Evolutionary conservation across 768 basidiomycete genomes (phyloP).

Genomic region (Clitopilus passeckerianus): DNA sequence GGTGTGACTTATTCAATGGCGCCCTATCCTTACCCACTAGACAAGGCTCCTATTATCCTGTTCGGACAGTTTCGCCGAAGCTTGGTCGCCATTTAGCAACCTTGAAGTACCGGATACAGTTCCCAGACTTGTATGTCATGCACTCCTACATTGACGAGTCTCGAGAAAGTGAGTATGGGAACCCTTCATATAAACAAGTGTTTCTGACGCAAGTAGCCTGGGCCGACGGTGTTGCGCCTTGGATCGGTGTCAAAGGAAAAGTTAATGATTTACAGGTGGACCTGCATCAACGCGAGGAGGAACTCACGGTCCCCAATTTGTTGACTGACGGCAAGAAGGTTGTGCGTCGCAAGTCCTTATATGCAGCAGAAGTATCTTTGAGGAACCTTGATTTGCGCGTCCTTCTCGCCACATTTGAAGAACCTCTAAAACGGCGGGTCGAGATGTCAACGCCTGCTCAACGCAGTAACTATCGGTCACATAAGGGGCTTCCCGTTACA

Average conservation of each 20-base stretch:
- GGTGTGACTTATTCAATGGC: constrained; percentile 86
- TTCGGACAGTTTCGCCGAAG: constrained; percentile 73
- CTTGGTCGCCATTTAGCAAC: constrained; percentile 87
- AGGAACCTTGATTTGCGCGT: constrained; percentile 74
- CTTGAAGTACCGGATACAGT: constrained; percentile 80
- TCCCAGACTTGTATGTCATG: constrained; percentile 77
- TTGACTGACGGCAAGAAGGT: constrained; percentile 53
- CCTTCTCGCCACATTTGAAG: constrained; percentile 71
- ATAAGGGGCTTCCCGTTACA: constrained; percentile 36
- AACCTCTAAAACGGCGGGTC: constrained; percentile 60
- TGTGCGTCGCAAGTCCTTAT: constrained; percentile 76
- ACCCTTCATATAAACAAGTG: not conserved
- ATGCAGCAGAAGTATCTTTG: constrained; percentile 80
- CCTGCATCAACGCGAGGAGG: constrained; percentile 89
- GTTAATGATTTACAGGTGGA: constrained; percentile 83
- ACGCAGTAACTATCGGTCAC: constrained; percentile 43
- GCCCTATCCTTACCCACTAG: constrained; percentile 78
- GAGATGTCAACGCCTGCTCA: constrained; percentile 41
- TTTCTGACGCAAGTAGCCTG: constrained; percentile 44
- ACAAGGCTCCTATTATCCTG: constrained; percentile 79
- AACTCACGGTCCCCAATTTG: constrained; percentile 55
- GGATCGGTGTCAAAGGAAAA: constrained; percentile 82
- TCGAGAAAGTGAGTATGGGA: constrained; percentile 43
- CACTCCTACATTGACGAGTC: constrained; percentile 85
- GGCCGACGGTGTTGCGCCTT: constrained; percentile 71